Percentiles rank a stretch among this genome's conserved stretches.
Evolutionary conservation across 352 stramenopile genomes (phyloP).

Genomic region (Phytophthora sansomeana): DNA sequence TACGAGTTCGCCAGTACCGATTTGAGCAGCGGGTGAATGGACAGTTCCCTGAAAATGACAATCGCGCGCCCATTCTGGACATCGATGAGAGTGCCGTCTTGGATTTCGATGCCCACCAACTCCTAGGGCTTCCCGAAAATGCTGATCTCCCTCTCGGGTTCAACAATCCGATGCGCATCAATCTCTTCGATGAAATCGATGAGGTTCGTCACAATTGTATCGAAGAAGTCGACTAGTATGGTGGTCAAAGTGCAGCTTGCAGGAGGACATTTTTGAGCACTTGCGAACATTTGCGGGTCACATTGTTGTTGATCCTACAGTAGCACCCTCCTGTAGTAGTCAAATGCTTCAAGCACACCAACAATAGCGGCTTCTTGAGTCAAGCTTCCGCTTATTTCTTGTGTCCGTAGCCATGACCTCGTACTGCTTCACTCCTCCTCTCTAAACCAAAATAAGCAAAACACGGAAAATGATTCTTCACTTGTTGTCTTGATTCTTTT

Average conservation of each 20-base stretch:
- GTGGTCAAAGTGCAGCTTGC: no score
- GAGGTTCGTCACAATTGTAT: no score
- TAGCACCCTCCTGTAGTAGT: no score
- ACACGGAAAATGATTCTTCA: neutral
- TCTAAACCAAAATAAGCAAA: no score
- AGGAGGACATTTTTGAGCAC: no score
- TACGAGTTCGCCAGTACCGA: constrained; percentile 6
- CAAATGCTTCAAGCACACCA: no score
- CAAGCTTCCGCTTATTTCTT: neutral
- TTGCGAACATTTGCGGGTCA: no score
- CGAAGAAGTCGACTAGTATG: no score
- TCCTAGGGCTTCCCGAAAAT: neutral
- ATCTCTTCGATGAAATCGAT: constrained; percentile 2
- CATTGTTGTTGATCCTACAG: no score
- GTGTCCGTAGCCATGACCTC: no score
- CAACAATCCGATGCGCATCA: neutral
- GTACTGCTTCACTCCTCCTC: no score
- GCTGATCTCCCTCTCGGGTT: constrained; percentile 1
- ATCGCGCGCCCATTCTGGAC: neutral
- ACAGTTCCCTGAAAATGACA: neutral
- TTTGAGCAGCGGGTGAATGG: constrained; percentile 7
- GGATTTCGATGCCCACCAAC: constrained; percentile 3
- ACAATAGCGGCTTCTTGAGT: no score
- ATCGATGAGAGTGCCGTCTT: neutral
- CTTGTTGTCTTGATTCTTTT: neutral